Evolutionary conservation across 257 asterid species (phyloP).

Genomic region (Solanum sejunctum): DNA sequence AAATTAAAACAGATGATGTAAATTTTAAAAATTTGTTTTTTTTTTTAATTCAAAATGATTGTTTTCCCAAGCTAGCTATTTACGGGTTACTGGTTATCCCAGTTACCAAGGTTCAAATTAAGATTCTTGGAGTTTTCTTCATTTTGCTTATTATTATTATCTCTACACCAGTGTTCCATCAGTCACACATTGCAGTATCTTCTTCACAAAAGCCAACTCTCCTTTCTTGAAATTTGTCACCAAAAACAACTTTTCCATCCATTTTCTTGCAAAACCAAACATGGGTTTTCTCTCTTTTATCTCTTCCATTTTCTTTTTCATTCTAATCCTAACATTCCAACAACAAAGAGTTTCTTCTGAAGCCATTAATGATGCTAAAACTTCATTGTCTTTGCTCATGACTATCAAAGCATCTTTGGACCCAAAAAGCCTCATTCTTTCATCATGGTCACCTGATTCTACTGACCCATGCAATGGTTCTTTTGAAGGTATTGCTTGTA

Average conservation of each 20-base stretch:
- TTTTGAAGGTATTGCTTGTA: conserved; percentile 78
- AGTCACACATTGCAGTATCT: not conserved
- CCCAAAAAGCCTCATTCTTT: conserved; percentile 48
- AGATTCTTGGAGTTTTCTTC: not conserved
- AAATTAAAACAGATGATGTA: not conserved
- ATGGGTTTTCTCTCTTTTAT: conserved; percentile 27
- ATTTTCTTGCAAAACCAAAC: conserved; percentile 8
- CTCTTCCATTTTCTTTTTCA: conserved; percentile 14
- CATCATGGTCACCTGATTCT: conserved; percentile 63
- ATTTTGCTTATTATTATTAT: not conserved
- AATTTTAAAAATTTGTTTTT: not conserved
- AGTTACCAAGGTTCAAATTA: not conserved
- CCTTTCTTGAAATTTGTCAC: not conserved
- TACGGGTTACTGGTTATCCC: not conserved
- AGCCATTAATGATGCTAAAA: not conserved
- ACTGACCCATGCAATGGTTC: conserved; percentile 55
- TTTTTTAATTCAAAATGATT: not conserved
- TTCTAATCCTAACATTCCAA: conserved; percentile 10
- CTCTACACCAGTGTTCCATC: not conserved
- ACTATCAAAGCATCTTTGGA: conserved; percentile 64
- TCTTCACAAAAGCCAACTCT: not conserved
- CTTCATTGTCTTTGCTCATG: conserved; percentile 43
- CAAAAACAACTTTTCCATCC: not conserved
- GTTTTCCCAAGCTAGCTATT: not conserved
- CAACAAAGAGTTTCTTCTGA: conserved; percentile 5